Conservation (phyloP, 441 rosid genomes). For the Aquilaria agallochum region DNA sequence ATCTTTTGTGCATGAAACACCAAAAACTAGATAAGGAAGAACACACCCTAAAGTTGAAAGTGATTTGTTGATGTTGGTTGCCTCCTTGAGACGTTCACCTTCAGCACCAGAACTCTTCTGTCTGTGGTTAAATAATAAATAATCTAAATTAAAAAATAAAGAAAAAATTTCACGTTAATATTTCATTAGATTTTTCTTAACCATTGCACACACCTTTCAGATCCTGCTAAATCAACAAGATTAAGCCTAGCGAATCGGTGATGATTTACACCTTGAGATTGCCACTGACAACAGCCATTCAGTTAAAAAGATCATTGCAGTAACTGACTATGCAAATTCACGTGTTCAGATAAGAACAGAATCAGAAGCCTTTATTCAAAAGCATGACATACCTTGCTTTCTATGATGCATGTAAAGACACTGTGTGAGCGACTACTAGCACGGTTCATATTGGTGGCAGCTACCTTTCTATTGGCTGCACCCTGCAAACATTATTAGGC, state of each 20-base stretch:
- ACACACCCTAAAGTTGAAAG: conserved; percentile 94
- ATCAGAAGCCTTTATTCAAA: neutral
- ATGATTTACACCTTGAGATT: conserved; percentile 93
- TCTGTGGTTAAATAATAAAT: conserved; percentile 33
- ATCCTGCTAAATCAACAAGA: conserved; percentile 98
- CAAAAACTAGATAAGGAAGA: conserved; percentile 7
- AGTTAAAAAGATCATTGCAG: conserved; percentile 10
- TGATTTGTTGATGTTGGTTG: conserved; percentile 96
- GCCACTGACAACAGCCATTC: conserved; percentile 60
- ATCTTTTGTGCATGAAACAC: neutral
- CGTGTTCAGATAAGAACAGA: neutral
- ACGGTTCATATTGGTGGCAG: conserved; percentile 96
- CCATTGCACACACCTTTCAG: conserved; percentile 62
- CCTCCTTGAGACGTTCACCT: conserved; percentile 99
- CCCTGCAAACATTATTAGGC: conserved; percentile 45
- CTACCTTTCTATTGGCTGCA: conserved; percentile 95
- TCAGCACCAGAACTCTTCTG: conserved; percentile 99
- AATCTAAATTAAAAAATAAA: neutral
- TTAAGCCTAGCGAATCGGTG: conserved; percentile 97
- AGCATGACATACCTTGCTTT: conserved; percentile 65
- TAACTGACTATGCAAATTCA: conserved; percentile 1
- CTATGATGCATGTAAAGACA: conserved; percentile 93
- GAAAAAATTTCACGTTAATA: neutral
- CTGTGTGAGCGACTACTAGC: conserved; percentile 99
- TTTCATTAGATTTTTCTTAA: neutral